Percentiles rank a stretch among this genome's conserved stretches.
These are phyloP conservation scores for Barnettozyma siamensis DNA, from an alignment of 805 yeast genomes.

Conservation along the genomic window DNA sequence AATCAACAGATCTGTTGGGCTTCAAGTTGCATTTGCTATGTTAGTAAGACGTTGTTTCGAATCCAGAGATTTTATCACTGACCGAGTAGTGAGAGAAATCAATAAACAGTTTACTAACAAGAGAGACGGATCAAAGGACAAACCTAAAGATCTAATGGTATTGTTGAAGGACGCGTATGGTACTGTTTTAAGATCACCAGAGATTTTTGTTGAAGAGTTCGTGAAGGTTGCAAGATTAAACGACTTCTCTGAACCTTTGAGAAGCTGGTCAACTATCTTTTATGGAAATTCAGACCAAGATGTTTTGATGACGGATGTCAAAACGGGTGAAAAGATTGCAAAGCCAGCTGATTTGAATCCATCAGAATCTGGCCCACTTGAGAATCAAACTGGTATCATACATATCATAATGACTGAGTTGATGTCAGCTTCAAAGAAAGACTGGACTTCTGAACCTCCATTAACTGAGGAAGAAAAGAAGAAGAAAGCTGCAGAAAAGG, in stretches of 20 bases:
- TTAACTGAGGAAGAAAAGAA: constrained; percentile 22
- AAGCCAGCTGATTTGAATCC: constrained; percentile 2
- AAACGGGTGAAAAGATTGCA: constrained; percentile 10
- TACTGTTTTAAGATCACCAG: constrained; percentile 42
- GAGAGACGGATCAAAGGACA: constrained; percentile 23
- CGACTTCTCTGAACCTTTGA: constrained; percentile 37
- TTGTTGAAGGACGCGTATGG: constrained; percentile 46
- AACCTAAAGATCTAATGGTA: constrained; percentile 39
- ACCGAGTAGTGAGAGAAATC: constrained; percentile 47
- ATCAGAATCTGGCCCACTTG: constrained; percentile 9
- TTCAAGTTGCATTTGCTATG: constrained; percentile 46
- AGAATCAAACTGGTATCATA: constrained; percentile 50
- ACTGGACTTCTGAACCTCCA: constrained; percentile 36
- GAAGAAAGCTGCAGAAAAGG: constrained; percentile 26
- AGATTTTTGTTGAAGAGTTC: constrained; percentile 39
- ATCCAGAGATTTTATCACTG: constrained; percentile 41
- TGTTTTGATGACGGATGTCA: constrained; percentile 19
- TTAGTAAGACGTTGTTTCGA: constrained; percentile 71
- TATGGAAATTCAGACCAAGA: constrained; percentile 19
- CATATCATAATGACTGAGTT: constrained; percentile 59
- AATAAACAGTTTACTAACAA: constrained; percentile 35
- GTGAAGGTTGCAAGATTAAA: constrained; percentile 38
- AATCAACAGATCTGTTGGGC: constrained; percentile 32
- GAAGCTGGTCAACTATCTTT: constrained; percentile 19
- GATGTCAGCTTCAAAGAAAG: constrained; percentile 41